These are phyloP conservation scores for Ascoidea asiatica DNA, from an alignment of 805 yeast genomes.

Conservation along the genomic window DNA sequence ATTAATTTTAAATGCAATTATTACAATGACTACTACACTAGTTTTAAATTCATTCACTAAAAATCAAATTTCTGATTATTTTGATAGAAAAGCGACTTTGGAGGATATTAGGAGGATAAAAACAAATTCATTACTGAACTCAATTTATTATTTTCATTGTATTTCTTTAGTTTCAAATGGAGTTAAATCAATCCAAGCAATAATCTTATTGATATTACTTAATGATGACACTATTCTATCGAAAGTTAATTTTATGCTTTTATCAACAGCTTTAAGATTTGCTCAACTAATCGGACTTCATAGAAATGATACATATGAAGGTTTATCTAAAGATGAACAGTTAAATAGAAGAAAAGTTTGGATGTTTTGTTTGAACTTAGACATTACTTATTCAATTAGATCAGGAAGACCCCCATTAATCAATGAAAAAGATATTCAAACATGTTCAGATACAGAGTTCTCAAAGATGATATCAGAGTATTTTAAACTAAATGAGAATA, in stretches of 20 bases:
- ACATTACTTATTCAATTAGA: neutral
- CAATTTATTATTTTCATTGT: neutral
- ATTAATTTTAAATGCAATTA: no score
- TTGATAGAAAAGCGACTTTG: no score
- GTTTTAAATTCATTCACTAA: neutral
- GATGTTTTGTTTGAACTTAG: slow-evolving; percentile 26
- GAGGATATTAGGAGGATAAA: neutral
- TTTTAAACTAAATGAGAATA: no score
- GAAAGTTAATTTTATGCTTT: slow-evolving; percentile 27
- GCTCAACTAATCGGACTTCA: slow-evolving; percentile 49
- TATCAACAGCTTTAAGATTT: slow-evolving; percentile 33
- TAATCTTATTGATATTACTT: slow-evolving; percentile 29
- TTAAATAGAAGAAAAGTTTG: slow-evolving; percentile 28
- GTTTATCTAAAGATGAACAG: slow-evolving; percentile 24
- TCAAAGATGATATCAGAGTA: no score
- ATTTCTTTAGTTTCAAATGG: slow-evolving; percentile 17
- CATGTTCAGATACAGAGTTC: neutral
- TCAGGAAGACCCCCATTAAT: neutral
- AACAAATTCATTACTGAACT: neutral
- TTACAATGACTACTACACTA: neutral
- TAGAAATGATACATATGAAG: slow-evolving; percentile 28
- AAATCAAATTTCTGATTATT: no score
- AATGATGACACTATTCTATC: slow-evolving; percentile 23
- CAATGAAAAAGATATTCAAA: neutral
- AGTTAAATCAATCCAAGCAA: slow-evolving; percentile 33